Percentiles rank a stretch among this genome's conserved stretches.
phyloP scores from a whole-genome alignment of 768 basidiomycete genomes.

The Pleurotus tuber-regium region DNA sequence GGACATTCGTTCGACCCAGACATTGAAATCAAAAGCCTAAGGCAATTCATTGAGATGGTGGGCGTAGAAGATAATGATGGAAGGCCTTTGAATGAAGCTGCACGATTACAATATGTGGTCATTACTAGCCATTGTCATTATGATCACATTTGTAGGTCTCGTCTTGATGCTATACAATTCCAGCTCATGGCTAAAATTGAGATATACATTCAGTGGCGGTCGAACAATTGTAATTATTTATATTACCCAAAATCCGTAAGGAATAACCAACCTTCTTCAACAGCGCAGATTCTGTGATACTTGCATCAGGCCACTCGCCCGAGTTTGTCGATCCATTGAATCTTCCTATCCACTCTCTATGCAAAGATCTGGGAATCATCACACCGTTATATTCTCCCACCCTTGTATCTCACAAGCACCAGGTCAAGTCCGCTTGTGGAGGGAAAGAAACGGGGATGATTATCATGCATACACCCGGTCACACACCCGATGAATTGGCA shows the following conservation, averaged over 20 bases:
- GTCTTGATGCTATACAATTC: too few species aligned
- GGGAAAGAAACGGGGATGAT: slow-evolving; percentile 26
- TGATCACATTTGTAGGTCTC: slow-evolving; percentile 52
- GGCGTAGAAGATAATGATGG: slow-evolving; percentile 39
- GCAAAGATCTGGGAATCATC: slow-evolving; percentile 35
- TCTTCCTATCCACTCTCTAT: slow-evolving; percentile 45
- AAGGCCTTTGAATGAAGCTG: slow-evolving; percentile 40
- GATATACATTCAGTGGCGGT: slow-evolving; percentile 37
- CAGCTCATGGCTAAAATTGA: too few species aligned
- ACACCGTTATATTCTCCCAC: slow-evolving; percentile 44
- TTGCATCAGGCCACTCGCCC: slow-evolving; percentile 47
- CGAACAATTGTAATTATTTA: slow-evolving; percentile 43
- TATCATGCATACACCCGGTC: slow-evolving; percentile 55
- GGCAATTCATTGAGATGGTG: slow-evolving; percentile 49
- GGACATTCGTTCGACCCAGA: slow-evolving; percentile 40
- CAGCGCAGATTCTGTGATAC: slow-evolving; percentile 41
- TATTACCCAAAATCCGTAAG: not conserved
- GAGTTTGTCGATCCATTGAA: slow-evolving; percentile 38
- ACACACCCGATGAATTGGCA: slow-evolving; percentile 58
- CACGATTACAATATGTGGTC: slow-evolving; percentile 42
- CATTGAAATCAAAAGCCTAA: slow-evolving; percentile 39
- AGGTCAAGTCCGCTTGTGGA: not conserved
- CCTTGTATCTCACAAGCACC: slow-evolving; percentile 41
- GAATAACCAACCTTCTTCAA: not conserved
- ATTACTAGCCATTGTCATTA: slow-evolving; percentile 55